Evolutionary conservation across 2,329 filamentous ascomycete genomes (phyloP).

Genomic region (Fusarium albosuccineum): DNA sequence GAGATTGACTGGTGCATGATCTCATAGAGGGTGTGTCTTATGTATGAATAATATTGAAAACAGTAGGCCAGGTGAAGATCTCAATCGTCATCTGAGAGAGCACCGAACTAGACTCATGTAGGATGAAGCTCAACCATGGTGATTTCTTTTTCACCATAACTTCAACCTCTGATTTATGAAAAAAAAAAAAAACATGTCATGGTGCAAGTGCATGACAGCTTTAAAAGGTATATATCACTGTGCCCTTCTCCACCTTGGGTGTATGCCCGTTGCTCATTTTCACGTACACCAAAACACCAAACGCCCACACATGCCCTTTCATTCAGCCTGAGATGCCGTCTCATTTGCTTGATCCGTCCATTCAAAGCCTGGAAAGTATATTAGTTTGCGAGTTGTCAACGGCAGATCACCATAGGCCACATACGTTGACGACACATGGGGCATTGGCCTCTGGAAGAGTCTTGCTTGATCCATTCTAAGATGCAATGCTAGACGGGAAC

Average conservation of each 20-base stretch:
- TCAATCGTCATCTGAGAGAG: too few species aligned
- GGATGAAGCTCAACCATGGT: too few species aligned
- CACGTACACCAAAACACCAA: slow-evolving; percentile 41
- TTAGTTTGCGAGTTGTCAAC: slow-evolving; percentile 12
- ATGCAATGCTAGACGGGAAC: slow-evolving; percentile 82
- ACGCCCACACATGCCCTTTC: slow-evolving; percentile 37
- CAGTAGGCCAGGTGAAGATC: too few species aligned
- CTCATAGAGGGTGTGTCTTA: too few species aligned
- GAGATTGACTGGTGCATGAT: too few species aligned
- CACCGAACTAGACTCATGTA: too few species aligned
- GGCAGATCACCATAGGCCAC: slow-evolving; percentile 37
- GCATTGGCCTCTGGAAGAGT: slow-evolving; percentile 91
- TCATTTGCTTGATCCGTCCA: slow-evolving; percentile 56
- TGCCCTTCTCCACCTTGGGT: slow-evolving; percentile 9
- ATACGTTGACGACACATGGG: slow-evolving; percentile 97
- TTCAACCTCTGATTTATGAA: too few species aligned
- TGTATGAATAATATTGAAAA: too few species aligned
- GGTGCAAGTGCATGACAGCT: not conserved
- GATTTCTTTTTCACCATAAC: too few species aligned
- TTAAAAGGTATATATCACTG: too few species aligned
- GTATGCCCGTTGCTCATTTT: slow-evolving; percentile 24
- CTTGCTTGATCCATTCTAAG: slow-evolving; percentile 94
- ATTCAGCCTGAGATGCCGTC: slow-evolving; percentile 46
- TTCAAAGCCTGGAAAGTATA: slow-evolving; percentile 53
- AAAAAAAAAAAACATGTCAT: too few species aligned